Evolutionary conservation across 75 land plant genomes (phyloP), one percentile per base, ranked within the genome.

Genomic region (Ceratopteris richardii): DNA sequence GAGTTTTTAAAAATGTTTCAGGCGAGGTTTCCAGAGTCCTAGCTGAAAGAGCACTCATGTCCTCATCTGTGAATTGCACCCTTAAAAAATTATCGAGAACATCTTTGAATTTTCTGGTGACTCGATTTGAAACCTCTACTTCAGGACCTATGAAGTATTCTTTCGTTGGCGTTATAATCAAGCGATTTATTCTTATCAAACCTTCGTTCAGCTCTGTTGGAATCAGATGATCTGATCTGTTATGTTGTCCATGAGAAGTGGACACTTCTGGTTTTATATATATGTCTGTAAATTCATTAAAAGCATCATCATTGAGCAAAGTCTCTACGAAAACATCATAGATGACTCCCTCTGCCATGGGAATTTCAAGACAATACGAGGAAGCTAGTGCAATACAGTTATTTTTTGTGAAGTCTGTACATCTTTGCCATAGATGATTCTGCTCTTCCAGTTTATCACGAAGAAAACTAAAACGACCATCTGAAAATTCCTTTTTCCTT

Each of bases 21-120:
- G 77, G 18, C 29, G 82, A 60, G 17, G 44, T 23, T 25, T 29
- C 26, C 24, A 90, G 44, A 22, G 62, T 71, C 28, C 55, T 62
- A 17, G 85, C 64, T 31, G 65, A 60, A 24, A 94, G 68, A 61
- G 66, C 70, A 14, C 65, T 55, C 80, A 62, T 80, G 55, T 85
- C 80, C 69, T 92, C 97, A 51, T 92, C 97, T 42, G 90, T 84
- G 66, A 92, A 92, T 27, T 87, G 62, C 51, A 92, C 84, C 33
- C 97, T 77, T 26, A 92, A 50, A 61, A 92, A 92, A 61, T 85
- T 82, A 50, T 79, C 74, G 42, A 75, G 77, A 52, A 78, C 54
- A 36, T 66, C 63, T 39, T 69, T 61, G 77, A 60, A 76, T 29
- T 87, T 60, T 27, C 82, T 68, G 7, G 79, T 80, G 11, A 92